Evolutionary conservation across 345 rosid species (phyloP).

Genomic region (Noccaea caerulescens): DNA sequence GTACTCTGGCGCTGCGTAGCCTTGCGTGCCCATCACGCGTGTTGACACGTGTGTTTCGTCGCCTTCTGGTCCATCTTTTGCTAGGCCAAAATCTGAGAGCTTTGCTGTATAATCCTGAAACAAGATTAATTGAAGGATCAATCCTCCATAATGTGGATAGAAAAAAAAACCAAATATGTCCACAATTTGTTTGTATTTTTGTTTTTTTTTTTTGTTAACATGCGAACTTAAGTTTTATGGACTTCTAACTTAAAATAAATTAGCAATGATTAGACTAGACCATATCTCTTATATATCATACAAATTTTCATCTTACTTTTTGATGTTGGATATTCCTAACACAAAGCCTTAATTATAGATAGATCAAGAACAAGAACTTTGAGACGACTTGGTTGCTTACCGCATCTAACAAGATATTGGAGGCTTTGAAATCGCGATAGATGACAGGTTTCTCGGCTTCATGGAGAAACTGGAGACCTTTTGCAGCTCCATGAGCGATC

Average conservation of each 20-base stretch:
- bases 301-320: too few species aligned
- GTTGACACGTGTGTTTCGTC: constrained; percentile 88
- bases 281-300: too few species aligned
- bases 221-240: too few species aligned
- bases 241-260: too few species aligned
- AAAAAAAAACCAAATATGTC: too few species aligned
- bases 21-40: constrained; percentile 91
- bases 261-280: too few species aligned
- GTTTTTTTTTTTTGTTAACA: too few species aligned
- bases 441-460: constrained; percentile 83
- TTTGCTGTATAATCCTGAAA: constrained; percentile 75
- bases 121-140: background rate
- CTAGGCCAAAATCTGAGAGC: constrained; percentile 87
- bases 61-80: constrained; percentile 93
- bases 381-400: constrained; percentile 42
- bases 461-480: constrained; percentile 81
- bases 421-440: constrained; percentile 84
- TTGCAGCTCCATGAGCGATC: constrained; percentile 86
- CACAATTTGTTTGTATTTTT: too few species aligned
- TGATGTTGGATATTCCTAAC: too few species aligned
- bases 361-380: background rate
- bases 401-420: constrained; percentile 83
- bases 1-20: constrained; percentile 94
- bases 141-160: too few species aligned
- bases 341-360: background rate